Base-by-base conservation (phyloP, 73 alveolate genomes). In the Effrenium voratum region DNA sequence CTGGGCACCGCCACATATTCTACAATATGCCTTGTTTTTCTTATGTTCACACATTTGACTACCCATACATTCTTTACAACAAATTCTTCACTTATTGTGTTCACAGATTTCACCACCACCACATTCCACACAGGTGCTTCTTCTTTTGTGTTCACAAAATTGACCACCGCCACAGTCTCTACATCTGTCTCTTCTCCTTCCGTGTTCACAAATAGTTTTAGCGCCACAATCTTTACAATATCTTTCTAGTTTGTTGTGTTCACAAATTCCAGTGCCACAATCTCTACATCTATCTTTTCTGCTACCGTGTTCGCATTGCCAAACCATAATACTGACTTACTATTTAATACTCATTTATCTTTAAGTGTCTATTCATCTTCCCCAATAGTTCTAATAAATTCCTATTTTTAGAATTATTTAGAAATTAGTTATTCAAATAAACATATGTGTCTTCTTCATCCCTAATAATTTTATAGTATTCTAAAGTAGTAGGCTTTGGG, bases 141-240 rank as follows among this genome's bases (percentile, higher is more conserved):
- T 77, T 77, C 52, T 77, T 12, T 38, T 38, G 44, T 77, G 90
- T 66, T 79, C 60, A 76, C 86, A 40, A 38, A 60, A 26, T 60
- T 60, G 13, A 60, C 75, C 34, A 4, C 86, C 86, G 0, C 90
- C 90, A 26, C 90, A 44, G 41, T 79, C 90, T 13, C 44, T 79
- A 79, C 90, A 79, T 32, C 43, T 32, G 4, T 2, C 2, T 79
- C 36, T 79, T 46, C 26, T 2, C 28, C 46, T 79, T 5, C 63
- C 90, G 6, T 76, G 86, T 57, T 44, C 57, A 76, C 86, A 76
- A 13, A 40, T 40, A 28, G 45, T 2, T 38, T 46, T 79, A 44
- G 68, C 49, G 1, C 90, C 90, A 79, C 90, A 79, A 16, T 79
- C 90, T 44, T 34, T 38, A 77, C 86, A 75, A 75, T 40, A n/a